A percentile compares a stretch with the other conserved stretches of the same genome.
Conservation (phyloP, 768 basidiomycete species). For the Mycena leptocephala region DNA sequence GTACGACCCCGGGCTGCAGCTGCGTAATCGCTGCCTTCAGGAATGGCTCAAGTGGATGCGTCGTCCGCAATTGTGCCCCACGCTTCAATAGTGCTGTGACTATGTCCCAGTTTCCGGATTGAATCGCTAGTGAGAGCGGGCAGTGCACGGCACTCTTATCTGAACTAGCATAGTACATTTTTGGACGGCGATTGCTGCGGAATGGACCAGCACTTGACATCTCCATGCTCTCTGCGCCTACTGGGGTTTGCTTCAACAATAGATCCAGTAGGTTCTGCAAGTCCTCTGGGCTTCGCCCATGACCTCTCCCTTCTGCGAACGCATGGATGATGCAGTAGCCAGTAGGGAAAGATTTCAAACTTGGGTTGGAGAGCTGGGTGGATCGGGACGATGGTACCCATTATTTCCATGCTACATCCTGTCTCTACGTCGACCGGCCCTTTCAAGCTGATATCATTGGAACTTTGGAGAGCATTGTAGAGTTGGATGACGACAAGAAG, state of each 20-base stretch:
- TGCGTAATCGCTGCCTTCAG: not conserved
- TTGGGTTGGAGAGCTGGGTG: constrained; percentile 9
- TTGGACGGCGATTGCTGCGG: no score
- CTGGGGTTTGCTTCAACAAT: constrained; percentile 12
- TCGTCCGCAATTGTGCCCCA: constrained; percentile 22
- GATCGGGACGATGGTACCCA: no score
- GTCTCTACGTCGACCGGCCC: no score
- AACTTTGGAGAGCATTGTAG: no score
- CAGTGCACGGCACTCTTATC: constrained; percentile 12
- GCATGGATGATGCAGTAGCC: constrained; percentile 9
- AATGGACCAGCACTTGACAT: no score
- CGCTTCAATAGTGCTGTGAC: constrained; percentile 13
- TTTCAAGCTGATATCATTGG: no score
- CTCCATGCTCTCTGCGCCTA: constrained; percentile 26
- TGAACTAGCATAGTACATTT: not conserved
- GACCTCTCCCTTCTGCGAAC: not conserved
- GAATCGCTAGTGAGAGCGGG: constrained; percentile 26
- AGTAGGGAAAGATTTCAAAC: not conserved
- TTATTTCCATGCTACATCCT: no score
- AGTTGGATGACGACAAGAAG: no score
- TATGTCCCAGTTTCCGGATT: constrained; percentile 13
- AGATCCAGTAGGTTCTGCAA: constrained; percentile 2
- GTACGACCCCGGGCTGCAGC: not conserved
- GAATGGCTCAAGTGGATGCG: not conserved
- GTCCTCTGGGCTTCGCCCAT: not conserved